Evolutionary conservation across 768 basidiomycete genomes (phyloP).

Genomic region (Paxillus involutus): DNA sequence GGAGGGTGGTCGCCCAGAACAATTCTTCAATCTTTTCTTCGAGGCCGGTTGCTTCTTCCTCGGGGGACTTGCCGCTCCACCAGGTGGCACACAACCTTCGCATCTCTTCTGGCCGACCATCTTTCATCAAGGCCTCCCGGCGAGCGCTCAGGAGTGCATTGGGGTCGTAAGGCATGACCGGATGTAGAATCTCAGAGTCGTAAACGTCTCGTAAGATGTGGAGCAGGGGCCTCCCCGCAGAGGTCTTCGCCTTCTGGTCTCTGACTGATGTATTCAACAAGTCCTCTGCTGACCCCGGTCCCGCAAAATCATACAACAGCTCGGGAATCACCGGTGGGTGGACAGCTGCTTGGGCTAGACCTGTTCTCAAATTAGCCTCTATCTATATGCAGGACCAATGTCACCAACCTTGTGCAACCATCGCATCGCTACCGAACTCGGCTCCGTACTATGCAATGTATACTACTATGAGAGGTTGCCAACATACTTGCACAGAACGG

Average conservation of each 20-base stretch:
- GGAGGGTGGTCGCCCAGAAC: constrained; percentile 46
- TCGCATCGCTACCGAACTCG: constrained; percentile 51
- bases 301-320: constrained; percentile 34
- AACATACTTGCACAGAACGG: not conserved
- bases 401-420: constrained; percentile 47
- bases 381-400: not conserved
- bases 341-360: constrained; percentile 53
- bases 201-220: constrained; percentile 51
- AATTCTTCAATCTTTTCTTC: constrained; percentile 48
- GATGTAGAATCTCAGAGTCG: constrained; percentile 46
- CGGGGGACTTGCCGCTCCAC: constrained; percentile 27
- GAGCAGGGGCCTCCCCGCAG: constrained; percentile 41
- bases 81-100: constrained; percentile 41
- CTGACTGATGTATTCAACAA: not conserved
- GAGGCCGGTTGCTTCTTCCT: constrained; percentile 27
- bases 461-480: not conserved
- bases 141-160: constrained; percentile 40
- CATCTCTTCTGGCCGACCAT: constrained; percentile 46
- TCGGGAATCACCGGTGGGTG: constrained; percentile 32
- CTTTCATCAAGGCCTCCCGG: constrained; percentile 30
- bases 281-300: not conserved
- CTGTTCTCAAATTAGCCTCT: constrained; percentile 13
- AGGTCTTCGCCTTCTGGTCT: constrained; percentile 17
- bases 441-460: constrained; percentile 41
- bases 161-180: constrained; percentile 53